phyloP scores from a whole-genome alignment of 2,329 filamentous ascomycete genomes.

The Fusarium dlaminii region DNA sequence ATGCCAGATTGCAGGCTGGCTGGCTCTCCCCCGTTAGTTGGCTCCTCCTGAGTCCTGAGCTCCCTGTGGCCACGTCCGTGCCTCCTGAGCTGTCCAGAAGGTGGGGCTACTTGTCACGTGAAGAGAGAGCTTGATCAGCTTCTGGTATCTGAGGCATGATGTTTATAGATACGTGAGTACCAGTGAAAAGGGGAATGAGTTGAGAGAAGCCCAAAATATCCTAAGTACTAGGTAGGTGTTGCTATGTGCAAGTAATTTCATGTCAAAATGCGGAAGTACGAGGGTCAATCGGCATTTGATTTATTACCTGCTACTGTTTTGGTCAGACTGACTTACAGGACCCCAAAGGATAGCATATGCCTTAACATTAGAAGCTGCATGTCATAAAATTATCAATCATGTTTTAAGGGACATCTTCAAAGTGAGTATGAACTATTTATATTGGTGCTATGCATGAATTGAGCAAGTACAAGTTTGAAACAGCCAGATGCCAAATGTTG shows the following conservation, averaged over 20 bases:
- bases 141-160: background rate
- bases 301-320: background rate
- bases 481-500: background rate
- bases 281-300: background rate
- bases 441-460: no score
- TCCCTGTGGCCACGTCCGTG: constrained; percentile 43
- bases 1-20: constrained; percentile 58
- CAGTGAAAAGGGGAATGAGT: background rate
- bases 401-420: no score
- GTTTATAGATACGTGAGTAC: background rate
- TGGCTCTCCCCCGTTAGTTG: constrained; percentile 15
- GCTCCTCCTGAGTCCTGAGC: constrained; percentile 47
- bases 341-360: background rate
- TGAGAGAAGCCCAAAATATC: background rate
- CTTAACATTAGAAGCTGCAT: background rate
- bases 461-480: background rate
- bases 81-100: constrained; percentile 39
- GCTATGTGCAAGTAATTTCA: background rate
- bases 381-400: background rate
- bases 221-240: background rate
- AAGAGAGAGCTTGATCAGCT: constrained; percentile 18
- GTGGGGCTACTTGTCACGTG: constrained; percentile 43
- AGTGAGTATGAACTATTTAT: background rate
- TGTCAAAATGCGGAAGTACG: background rate
- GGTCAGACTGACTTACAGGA: background rate